These are phyloP conservation scores for Dactylella cylindrospora DNA, from an alignment of 2,329 filamentous ascomycete species.

Conservation along the genomic window DNA sequence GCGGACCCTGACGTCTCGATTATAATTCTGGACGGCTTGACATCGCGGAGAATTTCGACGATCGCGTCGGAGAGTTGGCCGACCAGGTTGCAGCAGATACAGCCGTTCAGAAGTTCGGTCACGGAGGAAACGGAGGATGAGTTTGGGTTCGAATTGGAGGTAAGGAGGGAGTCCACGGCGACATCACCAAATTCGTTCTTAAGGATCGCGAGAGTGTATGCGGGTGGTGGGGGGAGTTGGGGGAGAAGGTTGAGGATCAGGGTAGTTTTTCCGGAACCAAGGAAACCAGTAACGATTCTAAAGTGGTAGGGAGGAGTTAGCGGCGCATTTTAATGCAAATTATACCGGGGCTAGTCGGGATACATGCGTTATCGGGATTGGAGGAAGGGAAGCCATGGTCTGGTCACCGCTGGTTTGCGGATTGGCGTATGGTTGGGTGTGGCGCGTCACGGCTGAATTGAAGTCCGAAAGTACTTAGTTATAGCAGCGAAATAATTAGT, in stretches of 20 bases:
- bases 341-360: neutral
- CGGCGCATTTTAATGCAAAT: neutral
- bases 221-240: slow-evolving; percentile 73
- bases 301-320: slow-evolving; percentile 59
- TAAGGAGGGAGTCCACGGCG: slow-evolving; percentile 88
- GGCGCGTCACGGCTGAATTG: slow-evolving; percentile 1
- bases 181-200: slow-evolving; percentile 99
- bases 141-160: slow-evolving; percentile 55
- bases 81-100: slow-evolving; percentile 96
- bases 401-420: neutral
- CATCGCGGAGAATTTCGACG: slow-evolving; percentile 63
- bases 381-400: slow-evolving; percentile 37
- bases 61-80: slow-evolving; percentile 84
- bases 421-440: neutral
- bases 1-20: slow-evolving; percentile 90
- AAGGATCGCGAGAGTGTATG: slow-evolving; percentile 85
- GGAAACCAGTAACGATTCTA: slow-evolving; percentile 93
- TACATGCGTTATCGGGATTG: slow-evolving; percentile 47
- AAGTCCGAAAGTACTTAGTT: no score
- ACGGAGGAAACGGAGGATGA: slow-evolving; percentile 83
- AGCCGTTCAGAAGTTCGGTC: slow-evolving; percentile 85
- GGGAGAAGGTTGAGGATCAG: slow-evolving; percentile 91
- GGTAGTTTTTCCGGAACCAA: slow-evolving; percentile 94
- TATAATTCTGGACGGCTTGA: slow-evolving; percentile 76
- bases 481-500: no score